Evolutionary conservation across 768 basidiomycete genomes (phyloP), one percentile per base, ranked within the genome.

Genomic region (Rhodotorula graminis): DNA sequence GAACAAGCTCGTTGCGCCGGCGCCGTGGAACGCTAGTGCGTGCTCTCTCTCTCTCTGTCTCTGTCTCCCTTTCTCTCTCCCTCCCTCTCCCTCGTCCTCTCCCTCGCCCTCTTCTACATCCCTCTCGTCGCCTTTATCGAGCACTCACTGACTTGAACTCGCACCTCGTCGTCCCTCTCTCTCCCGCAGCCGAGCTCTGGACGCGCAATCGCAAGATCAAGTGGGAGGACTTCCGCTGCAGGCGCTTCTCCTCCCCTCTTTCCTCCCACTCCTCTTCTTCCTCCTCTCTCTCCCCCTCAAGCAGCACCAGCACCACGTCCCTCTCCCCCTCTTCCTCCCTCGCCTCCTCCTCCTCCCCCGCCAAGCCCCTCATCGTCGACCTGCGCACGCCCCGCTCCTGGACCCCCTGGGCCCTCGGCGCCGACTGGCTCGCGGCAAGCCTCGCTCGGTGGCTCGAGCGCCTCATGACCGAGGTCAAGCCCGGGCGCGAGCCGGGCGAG

Each of bases 1-100:
- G n/a, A 65, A 61, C 42, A 69, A 70, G 40, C 56, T 75, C 37
- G 67, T 72, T 50, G 74, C 74, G 10, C 74, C 74, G 3, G 67
- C 70, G 0, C 70, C 70, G 5, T 70, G 65, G 61, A 42, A 61
- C 21, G 74, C 61, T 0, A 72, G 73, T 71, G n/a, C 21, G 73
- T 65, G 37, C 37, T 37, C 37, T 37, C 37, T 37, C 37, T 37
- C 37, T 37, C 37, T 9, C 9, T 37, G 5, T 37, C 5, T 4
- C 37, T 9, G 5, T 37, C 37, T 37, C 37, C 9, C 37, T 19
- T n/a, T n/a, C n/a, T 9, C 9, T 37, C 37, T 37, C 37, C 37
- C 5, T 4, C 37, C 37, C 37, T 37, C 37, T 37, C 37, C 9
- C 37, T 19, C 3, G 23, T 25, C 50, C 27, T 29, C 5, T 12